A percentile compares a stretch with the other conserved stretches of the same genome.
These are phyloP conservation scores for Entomortierella lignicola DNA, from an alignment of 192 early-diverging fungal species.

Conservation along the genomic window DNA sequence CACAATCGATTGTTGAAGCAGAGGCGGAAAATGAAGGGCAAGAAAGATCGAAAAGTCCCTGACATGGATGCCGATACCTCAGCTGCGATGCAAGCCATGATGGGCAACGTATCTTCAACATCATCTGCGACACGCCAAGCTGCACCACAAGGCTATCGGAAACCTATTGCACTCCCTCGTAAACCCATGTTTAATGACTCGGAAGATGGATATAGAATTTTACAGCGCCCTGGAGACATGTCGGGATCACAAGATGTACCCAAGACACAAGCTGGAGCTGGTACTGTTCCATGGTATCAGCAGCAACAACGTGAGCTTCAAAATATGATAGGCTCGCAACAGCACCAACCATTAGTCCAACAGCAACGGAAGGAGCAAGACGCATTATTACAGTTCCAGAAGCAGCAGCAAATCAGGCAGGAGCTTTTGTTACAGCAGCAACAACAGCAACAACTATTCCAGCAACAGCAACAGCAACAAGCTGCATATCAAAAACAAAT, in stretches of 20 bases:
- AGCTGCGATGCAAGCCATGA: conserved; percentile 20
- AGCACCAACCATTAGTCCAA: conserved; percentile 33
- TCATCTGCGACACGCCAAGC: background rate
- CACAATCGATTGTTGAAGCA: conserved; percentile 62
- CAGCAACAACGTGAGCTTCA: conserved; percentile 46
- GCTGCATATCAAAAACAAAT: conserved; percentile 44
- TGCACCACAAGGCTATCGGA: conserved; percentile 1
- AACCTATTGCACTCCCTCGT: conserved; percentile 31
- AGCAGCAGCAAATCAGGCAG: conserved; percentile 45
- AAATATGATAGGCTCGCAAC: conserved; percentile 32
- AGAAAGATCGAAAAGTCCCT: conserved; percentile 9
- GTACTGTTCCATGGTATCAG: conserved; percentile 45
- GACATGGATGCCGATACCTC: conserved; percentile 20
- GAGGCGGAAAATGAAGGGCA: conserved; percentile 49
- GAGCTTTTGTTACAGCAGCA: conserved; percentile 37
- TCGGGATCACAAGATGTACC: background rate
- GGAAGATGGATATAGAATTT: conserved; percentile 40
- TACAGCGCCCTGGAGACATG: conserved; percentile 34
- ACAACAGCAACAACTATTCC: conserved; percentile 30
- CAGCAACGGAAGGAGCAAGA: conserved; percentile 15
- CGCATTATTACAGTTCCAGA: conserved; percentile 29
- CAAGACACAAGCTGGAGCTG: conserved; percentile 3
- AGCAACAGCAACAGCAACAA: conserved; percentile 46
- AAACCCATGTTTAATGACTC: conserved; percentile 23
- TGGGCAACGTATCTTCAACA: background rate